These are phyloP conservation scores for Aspergillus oerlinghausenensis DNA, from an alignment of 2,329 filamentous ascomycete species.

Conservation along the genomic window DNA sequence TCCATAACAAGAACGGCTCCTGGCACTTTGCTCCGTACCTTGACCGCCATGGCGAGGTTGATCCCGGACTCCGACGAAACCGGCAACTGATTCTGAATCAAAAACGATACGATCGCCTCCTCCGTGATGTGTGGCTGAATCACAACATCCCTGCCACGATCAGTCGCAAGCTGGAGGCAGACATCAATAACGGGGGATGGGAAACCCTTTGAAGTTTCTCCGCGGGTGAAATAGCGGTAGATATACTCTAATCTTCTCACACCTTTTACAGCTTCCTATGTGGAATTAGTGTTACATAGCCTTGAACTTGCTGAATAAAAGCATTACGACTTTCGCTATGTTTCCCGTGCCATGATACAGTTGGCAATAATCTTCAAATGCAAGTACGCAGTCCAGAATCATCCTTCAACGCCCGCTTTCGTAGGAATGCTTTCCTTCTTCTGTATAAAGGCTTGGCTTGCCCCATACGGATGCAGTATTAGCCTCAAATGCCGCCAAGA, in stretches of 20 bases:
- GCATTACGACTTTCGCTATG: not conserved
- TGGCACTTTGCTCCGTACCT: constrained; percentile 89
- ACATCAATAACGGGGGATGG: constrained; percentile 97
- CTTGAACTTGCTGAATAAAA: not conserved
- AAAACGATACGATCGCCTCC: constrained; percentile 83
- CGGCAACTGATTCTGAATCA: constrained; percentile 91
- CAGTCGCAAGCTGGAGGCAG: constrained; percentile 82
- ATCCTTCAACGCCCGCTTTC: not conserved
- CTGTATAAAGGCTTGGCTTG: not conserved
- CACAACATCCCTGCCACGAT: constrained; percentile 87
- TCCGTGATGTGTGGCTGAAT: constrained; percentile 79
- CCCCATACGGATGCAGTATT: not conserved
- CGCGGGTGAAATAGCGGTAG: not conserved
- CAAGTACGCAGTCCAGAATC: not conserved
- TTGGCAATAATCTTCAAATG: not conserved
- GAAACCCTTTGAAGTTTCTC: constrained; percentile 55
- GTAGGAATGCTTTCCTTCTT: not conserved
- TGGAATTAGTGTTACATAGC: not conserved
- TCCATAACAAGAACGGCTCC: constrained; percentile 75
- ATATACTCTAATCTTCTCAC: constrained; percentile 2
- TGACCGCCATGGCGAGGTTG: constrained; percentile 91
- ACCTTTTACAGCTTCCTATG: not conserved
- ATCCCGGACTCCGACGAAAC: constrained; percentile 81
- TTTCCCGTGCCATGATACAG: not conserved
- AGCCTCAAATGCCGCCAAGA: not conserved